These are phyloP conservation scores for Diplotaxis tenuifolia DNA, from an alignment of 345 rosid species.

Conservation along the genomic window DNA sequence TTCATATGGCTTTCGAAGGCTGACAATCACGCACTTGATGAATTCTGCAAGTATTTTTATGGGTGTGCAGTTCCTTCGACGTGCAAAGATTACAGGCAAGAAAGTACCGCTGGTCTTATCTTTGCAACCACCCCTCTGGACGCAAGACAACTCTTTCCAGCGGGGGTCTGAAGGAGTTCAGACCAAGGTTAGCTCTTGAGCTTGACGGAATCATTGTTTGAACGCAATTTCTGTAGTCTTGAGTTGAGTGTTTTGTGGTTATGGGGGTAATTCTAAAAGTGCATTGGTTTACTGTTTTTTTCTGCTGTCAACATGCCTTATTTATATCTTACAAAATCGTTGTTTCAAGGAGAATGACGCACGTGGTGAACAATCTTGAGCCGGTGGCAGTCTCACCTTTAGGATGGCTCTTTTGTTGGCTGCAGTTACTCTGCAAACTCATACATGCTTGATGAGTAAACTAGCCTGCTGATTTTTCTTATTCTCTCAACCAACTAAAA, in stretches of 20 bases:
- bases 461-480: not conserved
- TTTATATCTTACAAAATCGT: not conserved
- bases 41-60: not conserved
- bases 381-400: conserved; percentile 45
- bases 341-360: conserved; percentile 42
- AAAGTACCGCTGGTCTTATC: not conserved
- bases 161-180: not conserved
- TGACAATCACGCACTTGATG: not conserved
- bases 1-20: not conserved
- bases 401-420: conserved; percentile 59
- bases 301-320: not conserved
- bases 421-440: conserved; percentile 42
- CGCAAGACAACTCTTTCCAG: not conserved
- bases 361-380: conserved; percentile 52
- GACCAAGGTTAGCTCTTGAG: not conserved
- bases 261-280: too few relatives aligned
- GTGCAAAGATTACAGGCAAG: not conserved
- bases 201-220: not conserved
- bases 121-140: not conserved
- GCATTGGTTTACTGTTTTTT: not conserved
- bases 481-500: not conserved
- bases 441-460: conserved; percentile 55
- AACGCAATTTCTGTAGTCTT: too few relatives aligned
- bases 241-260: not conserved
- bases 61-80: not conserved